These are phyloP conservation scores for Colletotrichum salicis DNA, from an alignment of 2,329 filamentous ascomycete genomes.

Conservation along the genomic window DNA sequence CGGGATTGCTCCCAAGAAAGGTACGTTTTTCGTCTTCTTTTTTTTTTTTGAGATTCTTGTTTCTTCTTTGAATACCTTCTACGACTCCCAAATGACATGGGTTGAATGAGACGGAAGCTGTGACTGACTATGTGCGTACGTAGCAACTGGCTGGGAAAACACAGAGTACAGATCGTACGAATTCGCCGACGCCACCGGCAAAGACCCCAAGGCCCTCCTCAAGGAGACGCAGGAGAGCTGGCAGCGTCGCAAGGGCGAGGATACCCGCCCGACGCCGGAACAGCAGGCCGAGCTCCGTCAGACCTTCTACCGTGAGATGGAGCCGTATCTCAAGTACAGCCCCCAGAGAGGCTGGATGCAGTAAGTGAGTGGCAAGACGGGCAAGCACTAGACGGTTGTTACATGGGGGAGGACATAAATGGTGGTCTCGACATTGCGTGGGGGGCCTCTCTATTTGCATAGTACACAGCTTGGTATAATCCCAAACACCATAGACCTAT, in stretches of 20 bases:
- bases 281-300: slow-evolving; percentile 58
- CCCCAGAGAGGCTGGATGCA: slow-evolving; percentile 32
- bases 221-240: slow-evolving; percentile 62
- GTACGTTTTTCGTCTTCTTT: slow-evolving; percentile 45
- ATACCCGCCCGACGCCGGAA: slow-evolving; percentile 52
- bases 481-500: slow-evolving; percentile 33
- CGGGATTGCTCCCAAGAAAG: slow-evolving; percentile 58
- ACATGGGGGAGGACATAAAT: background rate
- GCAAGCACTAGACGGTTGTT: background rate
- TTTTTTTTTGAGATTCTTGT: background rate
- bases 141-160: slow-evolving; percentile 79
- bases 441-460: slow-evolving; percentile 36
- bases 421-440: slow-evolving; percentile 30
- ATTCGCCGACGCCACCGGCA: slow-evolving; percentile 65
- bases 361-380: slow-evolving; percentile 3
- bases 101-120: background rate
- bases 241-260: slow-evolving; percentile 54
- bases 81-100: background rate
- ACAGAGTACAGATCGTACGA: slow-evolving; percentile 77
- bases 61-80: too few relatives aligned
- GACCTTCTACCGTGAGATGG: slow-evolving; percentile 49
- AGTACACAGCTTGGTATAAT: slow-evolving; percentile 38
- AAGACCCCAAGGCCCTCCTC: slow-evolving; percentile 59
- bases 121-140: slow-evolving; percentile 41
- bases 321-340: slow-evolving; percentile 49